phyloP scores from a whole-genome alignment of 2,329 filamentous ascomycete genomes.

The Sodiomyces alkalinus region DNA sequence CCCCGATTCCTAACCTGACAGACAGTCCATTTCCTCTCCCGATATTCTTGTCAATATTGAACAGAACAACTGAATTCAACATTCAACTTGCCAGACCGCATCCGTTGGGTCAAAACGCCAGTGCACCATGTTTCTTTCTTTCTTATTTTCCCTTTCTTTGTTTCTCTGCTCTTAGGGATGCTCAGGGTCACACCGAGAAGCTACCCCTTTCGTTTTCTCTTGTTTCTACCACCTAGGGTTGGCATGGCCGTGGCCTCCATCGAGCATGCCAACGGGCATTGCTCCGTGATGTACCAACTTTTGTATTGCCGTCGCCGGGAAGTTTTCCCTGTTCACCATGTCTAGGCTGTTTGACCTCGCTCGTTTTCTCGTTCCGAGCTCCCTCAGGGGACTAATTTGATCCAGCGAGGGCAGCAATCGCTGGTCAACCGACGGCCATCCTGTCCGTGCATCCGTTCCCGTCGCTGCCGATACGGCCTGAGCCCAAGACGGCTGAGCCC shows the following conservation, averaged over 20 bases:
- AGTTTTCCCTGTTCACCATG: conserved; percentile 9
- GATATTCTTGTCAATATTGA: too few species aligned
- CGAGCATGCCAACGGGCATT: conserved; percentile 5
- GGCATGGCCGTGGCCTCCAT: conserved; percentile 6
- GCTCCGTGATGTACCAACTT: conserved; percentile 8
- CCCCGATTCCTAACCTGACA: too few species aligned
- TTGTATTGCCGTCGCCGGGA: conserved; percentile 8
- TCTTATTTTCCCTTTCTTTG: neutral
- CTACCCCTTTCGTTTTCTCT: conserved; percentile 2
- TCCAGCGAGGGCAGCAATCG: conserved; percentile 7
- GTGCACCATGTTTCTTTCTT: too few species aligned
- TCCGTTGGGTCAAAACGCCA: too few species aligned
- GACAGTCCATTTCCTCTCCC: too few species aligned
- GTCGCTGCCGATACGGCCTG: conserved; percentile 18
- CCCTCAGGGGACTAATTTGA: conserved; percentile 8
- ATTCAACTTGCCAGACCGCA: too few species aligned
- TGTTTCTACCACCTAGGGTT: too few species aligned
- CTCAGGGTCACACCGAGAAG: too few species aligned
- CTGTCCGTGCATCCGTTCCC: conserved; percentile 6
- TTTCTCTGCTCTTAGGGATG: neutral
- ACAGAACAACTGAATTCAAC: too few species aligned
- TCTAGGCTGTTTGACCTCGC: conserved; percentile 8
- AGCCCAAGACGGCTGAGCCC: conserved; percentile 14
- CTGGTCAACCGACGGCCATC: conserved; percentile 7
- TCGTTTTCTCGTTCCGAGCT: conserved; percentile 6